These are phyloP conservation scores for Blumeriella jaapii DNA, from an alignment of 2,329 filamentous ascomycete genomes.

Conservation along the genomic window DNA sequence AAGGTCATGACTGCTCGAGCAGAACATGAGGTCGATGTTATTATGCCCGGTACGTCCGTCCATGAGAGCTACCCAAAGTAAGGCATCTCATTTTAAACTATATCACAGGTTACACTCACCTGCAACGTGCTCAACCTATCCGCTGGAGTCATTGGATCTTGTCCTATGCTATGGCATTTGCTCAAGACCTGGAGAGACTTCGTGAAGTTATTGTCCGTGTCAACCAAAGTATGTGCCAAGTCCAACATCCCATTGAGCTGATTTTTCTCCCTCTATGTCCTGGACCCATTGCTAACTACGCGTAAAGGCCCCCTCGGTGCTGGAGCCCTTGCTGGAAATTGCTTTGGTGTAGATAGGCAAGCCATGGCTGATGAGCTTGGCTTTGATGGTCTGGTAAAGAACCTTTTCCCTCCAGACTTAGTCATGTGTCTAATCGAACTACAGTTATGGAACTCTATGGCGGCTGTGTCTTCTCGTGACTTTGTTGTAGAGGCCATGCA, in stretches of 20 bases:
- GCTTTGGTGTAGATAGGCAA: slow-evolving; percentile 70
- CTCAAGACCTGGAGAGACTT: slow-evolving; percentile 64
- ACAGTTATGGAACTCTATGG: slow-evolving; percentile 57
- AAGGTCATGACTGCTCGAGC: slow-evolving; percentile 57
- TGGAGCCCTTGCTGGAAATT: slow-evolving; percentile 64
- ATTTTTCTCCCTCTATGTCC: not conserved
- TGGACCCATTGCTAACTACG: slow-evolving; percentile 10
- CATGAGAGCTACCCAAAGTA: not conserved
- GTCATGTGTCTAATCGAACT: not conserved
- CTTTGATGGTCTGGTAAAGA: slow-evolving; percentile 54
- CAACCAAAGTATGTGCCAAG: slow-evolving; percentile 40
- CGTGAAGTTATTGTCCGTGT: slow-evolving; percentile 63
- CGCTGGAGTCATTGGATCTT: slow-evolving; percentile 76
- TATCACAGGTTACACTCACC: slow-evolving; percentile 57
- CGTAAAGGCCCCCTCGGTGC: slow-evolving; percentile 29
- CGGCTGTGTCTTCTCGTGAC: slow-evolving; percentile 51
- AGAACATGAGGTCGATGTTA: slow-evolving; percentile 59
- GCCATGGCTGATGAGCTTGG: slow-evolving; percentile 71
- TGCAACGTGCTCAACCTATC: slow-evolving; percentile 72
- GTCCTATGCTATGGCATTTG: slow-evolving; percentile 61
- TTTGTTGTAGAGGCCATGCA: slow-evolving; percentile 75
- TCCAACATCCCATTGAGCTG: not conserved
- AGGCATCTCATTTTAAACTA: not conserved
- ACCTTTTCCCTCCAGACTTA: not conserved
- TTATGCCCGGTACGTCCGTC: slow-evolving; percentile 51